Evolutionary conservation across 2,329 filamentous ascomycete genomes (phyloP).

Genomic region (Penicillium italicum): DNA sequence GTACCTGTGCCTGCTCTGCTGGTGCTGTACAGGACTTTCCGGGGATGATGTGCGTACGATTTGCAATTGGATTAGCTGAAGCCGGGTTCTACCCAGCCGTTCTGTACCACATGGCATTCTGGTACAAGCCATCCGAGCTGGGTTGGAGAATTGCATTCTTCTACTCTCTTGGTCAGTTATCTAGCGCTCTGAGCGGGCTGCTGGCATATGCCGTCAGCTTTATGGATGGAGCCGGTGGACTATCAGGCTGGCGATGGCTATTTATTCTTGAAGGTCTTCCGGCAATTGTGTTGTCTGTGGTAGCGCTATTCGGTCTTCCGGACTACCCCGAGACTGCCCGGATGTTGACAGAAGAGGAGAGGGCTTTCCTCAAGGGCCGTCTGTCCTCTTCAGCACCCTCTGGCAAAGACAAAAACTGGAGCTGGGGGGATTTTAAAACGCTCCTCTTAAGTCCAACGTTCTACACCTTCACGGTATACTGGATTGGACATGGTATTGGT

Average conservation of each 20-base stretch:
- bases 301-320: slow-evolving; percentile 31
- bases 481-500: slow-evolving; percentile 45
- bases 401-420: slow-evolving; percentile 33
- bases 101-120: slow-evolving; percentile 41
- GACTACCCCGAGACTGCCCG: slow-evolving; percentile 34
- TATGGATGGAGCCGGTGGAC: slow-evolving; percentile 33
- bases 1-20: slow-evolving; percentile 36
- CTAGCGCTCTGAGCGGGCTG: slow-evolving; percentile 32
- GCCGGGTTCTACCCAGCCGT: slow-evolving; percentile 38
- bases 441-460: slow-evolving; percentile 37
- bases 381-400: slow-evolving; percentile 30
- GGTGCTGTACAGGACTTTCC: slow-evolving; percentile 35
- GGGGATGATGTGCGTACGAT: slow-evolving; percentile 40
- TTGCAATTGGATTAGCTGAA: slow-evolving; percentile 38
- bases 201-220: slow-evolving; percentile 40
- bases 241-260: slow-evolving; percentile 40
- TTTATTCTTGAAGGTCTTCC: slow-evolving; percentile 40
- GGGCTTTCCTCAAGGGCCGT: slow-evolving; percentile 21
- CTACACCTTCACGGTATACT: slow-evolving; percentile 40
- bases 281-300: slow-evolving; percentile 29
- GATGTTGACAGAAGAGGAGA: slow-evolving; percentile 31
- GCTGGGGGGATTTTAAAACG: slow-evolving; percentile 28
- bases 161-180: slow-evolving; percentile 37
- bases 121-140: slow-evolving; percentile 38
- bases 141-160: slow-evolving; percentile 39